Evolutionary conservation across 495 filamentous ascomycete species (phyloP), one percentile per base, ranked within the genome.

Genomic region (Letharia lupina): DNA sequence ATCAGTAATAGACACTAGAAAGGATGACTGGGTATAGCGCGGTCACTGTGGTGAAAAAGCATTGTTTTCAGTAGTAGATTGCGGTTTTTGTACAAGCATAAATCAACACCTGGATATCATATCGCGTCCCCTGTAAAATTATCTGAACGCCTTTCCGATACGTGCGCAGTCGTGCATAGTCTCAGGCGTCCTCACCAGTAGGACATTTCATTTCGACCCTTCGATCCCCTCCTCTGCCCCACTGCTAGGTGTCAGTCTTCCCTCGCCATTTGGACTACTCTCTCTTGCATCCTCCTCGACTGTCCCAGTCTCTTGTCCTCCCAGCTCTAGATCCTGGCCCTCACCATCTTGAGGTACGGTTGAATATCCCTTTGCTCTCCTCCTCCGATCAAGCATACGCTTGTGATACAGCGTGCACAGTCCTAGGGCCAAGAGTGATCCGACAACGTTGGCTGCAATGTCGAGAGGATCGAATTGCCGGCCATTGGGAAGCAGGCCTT

Each of bases 371-470:
- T 87, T 89, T 54, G 85, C 85, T 72, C 86, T 78, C 59, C 95
- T 84, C 71, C 91, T 91, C 61, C 94, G 81, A 73, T 97, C 92
- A 60, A 98, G 79, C 95, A 98, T 98, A 50, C 94, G 85, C 66
- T 88, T 89, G 76, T 98, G 94, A 68, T 98, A 98, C 88, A 90
- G 91, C 64, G 84, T 86, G 71, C 89, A 93, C 40, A 96, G 71
- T 10, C 82, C 86, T 56, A 97, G 73, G 0, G 84, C 91, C 3
- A 78, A 77, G 20, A 88, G 74, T 65, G 87, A 91, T 48, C 95
- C 94, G 60, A 91, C 81, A 7, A 96, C 73, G 75, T 98, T 98
- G 74, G 92, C 93, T 61, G 92, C 75, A 45, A 98, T 86, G 72
- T 98, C 90, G 63, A 86, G 89, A 57, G 86, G 78, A 69, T 98